A percentile compares a stretch with the other conserved stretches of the same genome.
Evolutionary conservation across 2,329 filamentous ascomycete genomes (phyloP).

Genomic region (Cordyceps farinosa): DNA sequence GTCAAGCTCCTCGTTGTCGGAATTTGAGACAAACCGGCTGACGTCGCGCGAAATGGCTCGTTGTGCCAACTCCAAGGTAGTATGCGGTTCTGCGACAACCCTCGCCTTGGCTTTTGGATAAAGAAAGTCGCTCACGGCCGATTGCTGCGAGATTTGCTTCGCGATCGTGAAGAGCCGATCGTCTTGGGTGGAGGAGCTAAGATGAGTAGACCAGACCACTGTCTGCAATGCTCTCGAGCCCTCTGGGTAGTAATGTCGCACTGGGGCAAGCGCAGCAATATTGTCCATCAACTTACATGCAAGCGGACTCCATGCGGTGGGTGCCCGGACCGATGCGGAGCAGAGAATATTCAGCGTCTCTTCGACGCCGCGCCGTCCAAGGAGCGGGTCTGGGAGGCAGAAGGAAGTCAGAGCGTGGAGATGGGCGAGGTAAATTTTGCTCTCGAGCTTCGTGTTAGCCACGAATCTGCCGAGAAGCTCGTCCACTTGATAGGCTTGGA

Average conservation of each 20-base stretch:
- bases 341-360: constrained; percentile 43
- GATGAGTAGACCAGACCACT: constrained; percentile 37
- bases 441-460: constrained; percentile 46
- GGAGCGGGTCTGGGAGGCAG: constrained; percentile 46
- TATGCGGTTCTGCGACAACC: neutral
- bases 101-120: constrained; percentile 6
- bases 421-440: constrained; percentile 46
- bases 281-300: neutral
- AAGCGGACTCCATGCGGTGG: neutral
- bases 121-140: neutral
- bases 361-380: constrained; percentile 47
- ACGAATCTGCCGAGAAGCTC: constrained; percentile 42
- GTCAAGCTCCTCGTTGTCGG: neutral
- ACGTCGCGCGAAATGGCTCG: constrained; percentile 21
- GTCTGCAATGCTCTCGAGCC: constrained; percentile 41
- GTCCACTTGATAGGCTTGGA: constrained; percentile 47
- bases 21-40: constrained; percentile 14
- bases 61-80: constrained; percentile 14
- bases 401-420: constrained; percentile 51
- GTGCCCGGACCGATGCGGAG: constrained; percentile 39
- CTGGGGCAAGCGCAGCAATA: neutral
- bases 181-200: constrained; percentile 45
- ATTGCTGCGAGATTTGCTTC: neutral
- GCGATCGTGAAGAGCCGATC: constrained; percentile 32
- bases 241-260: neutral